Conservation (phyloP, 1,284 basidiomycete species). For the Cryptococcus sp. region DNA sequence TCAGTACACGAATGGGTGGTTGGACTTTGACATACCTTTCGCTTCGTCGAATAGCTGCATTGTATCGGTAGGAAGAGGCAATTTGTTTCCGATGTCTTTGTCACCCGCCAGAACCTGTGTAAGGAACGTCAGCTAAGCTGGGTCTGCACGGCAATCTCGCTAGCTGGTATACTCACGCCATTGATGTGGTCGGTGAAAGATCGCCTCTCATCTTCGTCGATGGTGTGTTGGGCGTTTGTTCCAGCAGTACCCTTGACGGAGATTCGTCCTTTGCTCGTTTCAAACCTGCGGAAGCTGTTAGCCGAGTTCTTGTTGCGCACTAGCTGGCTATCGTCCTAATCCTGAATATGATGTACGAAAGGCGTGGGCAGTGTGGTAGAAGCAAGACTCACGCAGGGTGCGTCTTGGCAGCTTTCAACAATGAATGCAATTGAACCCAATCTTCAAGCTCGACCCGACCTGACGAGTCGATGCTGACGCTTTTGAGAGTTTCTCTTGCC, state of each 20-base stretch:
- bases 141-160: neutral
- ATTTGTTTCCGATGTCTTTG: slow-evolving; percentile 73
- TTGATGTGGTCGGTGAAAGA: slow-evolving; percentile 99
- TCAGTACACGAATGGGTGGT: neutral
- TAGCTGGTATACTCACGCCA: slow-evolving; percentile 58
- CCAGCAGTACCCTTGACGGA: slow-evolving; percentile 88
- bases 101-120: slow-evolving; percentile 85
- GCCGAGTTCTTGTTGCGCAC: too few relatives aligned
- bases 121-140: too few relatives aligned
- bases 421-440: slow-evolving; percentile 70
- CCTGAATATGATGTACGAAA: neutral
- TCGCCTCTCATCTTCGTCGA: slow-evolving; percentile 94
- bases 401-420: slow-evolving; percentile 40
- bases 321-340: slow-evolving; percentile 31
- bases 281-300: slow-evolving; percentile 56
- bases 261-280: slow-evolving; percentile 80
- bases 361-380: neutral
- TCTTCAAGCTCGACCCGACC: slow-evolving; percentile 97
- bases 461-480: slow-evolving; percentile 89
- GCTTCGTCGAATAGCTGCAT: slow-evolving; percentile 99
- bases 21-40: slow-evolving; percentile 55
- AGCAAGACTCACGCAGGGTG: slow-evolving; percentile 34
- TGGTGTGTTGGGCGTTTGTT: slow-evolving; percentile 93
- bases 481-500: slow-evolving; percentile 77
- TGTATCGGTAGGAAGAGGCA: slow-evolving; percentile 94